Conservation (phyloP, 2,329 filamentous ascomycete genomes). For the Verticillium nonalfalfae region DNA sequence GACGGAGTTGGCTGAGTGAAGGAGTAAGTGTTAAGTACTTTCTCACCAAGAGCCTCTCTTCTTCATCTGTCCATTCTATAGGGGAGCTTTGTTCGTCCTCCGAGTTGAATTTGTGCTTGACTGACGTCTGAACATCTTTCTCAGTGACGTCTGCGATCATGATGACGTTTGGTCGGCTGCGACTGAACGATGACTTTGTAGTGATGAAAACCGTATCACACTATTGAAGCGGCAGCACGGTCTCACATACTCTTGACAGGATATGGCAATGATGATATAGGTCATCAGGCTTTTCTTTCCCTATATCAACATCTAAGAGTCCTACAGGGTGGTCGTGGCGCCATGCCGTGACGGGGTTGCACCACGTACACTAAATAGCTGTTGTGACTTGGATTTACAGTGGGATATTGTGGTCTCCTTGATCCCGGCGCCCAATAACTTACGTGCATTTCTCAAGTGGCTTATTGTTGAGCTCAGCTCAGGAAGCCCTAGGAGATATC, state of each 20-base stretch:
- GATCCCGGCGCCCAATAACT: no score
- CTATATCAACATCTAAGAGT: background rate
- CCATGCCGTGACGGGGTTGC: background rate
- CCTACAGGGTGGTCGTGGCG: background rate
- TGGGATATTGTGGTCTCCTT: background rate
- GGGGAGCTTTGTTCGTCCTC: background rate
- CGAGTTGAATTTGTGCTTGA: background rate
- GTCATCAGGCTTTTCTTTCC: background rate
- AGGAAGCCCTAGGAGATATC: no score
- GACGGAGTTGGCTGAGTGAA: background rate
- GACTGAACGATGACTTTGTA: background rate
- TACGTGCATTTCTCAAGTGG: no score
- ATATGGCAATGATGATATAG: background rate
- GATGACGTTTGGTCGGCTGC: background rate
- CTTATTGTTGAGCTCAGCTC: no score
- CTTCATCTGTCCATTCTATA: slow-evolving; percentile 16
- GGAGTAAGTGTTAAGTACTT: slow-evolving; percentile 11
- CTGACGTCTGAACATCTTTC: background rate
- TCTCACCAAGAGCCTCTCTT: slow-evolving; percentile 16
- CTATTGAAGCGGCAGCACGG: no score
- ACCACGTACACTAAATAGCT: background rate
- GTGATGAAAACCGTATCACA: no score
- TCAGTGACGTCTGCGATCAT: background rate
- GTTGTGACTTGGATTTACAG: background rate
- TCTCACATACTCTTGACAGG: no score